Percentiles rank a stretch among this genome's conserved stretches.
These are phyloP conservation scores for Catenaria anguillulae DNA, from an alignment of 371 early-diverging fungal species.

Conservation along the genomic window DNA sequence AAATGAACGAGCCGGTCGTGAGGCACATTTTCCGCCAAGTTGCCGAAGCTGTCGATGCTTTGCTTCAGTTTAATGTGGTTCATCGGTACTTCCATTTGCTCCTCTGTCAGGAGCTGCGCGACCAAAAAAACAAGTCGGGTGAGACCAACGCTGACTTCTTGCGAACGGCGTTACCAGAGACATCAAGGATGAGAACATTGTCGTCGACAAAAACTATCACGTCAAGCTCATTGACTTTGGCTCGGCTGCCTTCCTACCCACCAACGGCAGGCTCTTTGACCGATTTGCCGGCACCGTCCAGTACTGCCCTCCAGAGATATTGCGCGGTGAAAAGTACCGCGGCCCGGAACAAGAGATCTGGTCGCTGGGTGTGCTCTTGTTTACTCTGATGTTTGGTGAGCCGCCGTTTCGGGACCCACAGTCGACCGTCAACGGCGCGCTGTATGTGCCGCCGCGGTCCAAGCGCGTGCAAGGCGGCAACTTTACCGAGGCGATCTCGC, in stretches of 20 bases:
- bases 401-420: conserved; percentile 63
- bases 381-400: conserved; percentile 83
- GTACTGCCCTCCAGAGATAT: conserved; percentile 51
- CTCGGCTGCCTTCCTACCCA: conserved; percentile 35
- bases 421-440: not conserved
- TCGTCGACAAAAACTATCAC: conserved; percentile 49
- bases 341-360: conserved; percentile 69
- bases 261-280: conserved; percentile 23
- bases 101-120: not conserved
- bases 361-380: conserved; percentile 65
- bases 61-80: conserved; percentile 28
- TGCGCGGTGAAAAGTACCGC: conserved; percentile 45
- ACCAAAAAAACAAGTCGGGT: not conserved
- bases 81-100: conserved; percentile 15
- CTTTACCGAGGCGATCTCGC: conserved; percentile 17
- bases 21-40: conserved; percentile 54
- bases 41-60: conserved; percentile 42
- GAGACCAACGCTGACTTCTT: not conserved
- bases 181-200: conserved; percentile 61
- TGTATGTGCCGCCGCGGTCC: conserved; percentile 13
- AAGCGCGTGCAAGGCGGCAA: conserved; percentile 31
- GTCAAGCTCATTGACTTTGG: conserved; percentile 77
- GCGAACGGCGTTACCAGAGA: no score
- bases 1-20: conserved; percentile 39
- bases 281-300: conserved; percentile 50